phyloP scores from a whole-genome alignment of 2,329 filamentous ascomycete species.

The Cucurbitaria berberidis region DNA sequence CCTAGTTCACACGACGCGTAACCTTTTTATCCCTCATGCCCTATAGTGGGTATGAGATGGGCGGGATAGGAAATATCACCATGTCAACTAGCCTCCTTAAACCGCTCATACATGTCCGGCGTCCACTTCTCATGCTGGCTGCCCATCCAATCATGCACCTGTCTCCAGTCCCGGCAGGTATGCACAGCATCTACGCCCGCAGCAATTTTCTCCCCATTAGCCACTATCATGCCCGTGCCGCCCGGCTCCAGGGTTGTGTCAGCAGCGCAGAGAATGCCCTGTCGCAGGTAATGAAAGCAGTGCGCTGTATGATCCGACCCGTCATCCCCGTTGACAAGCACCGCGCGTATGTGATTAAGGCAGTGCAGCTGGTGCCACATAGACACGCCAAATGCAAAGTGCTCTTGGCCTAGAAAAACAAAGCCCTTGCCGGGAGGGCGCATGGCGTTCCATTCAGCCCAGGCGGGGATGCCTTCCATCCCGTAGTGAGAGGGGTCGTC shows the following conservation, averaged over 20 bases:
- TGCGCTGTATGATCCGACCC: slow-evolving; percentile 5
- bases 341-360: slow-evolving; percentile 5
- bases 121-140: slow-evolving; percentile 2
- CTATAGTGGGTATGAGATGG: too few relatives aligned
- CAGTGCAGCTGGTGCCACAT: slow-evolving; percentile 9
- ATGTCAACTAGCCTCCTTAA: slow-evolving; percentile 1
- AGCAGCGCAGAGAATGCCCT: slow-evolving; percentile 3
- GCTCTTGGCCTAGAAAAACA: slow-evolving; percentile 4
- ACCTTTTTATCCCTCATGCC: background rate
- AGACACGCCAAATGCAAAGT: slow-evolving; percentile 8
- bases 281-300: slow-evolving; percentile 4
- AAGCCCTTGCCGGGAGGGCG: slow-evolving; percentile 9
- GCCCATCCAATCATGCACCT: slow-evolving; percentile 5
- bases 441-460: slow-evolving; percentile 9
- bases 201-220: slow-evolving; percentile 1
- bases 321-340: slow-evolving; percentile 5
- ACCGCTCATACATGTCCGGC: slow-evolving; percentile 1
- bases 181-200: slow-evolving; percentile 1
- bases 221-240: background rate
- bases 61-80: too few relatives aligned
- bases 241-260: slow-evolving; percentile 4
- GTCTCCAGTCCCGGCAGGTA: slow-evolving; percentile 7
- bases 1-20: background rate
- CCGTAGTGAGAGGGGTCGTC: slow-evolving; percentile 6
- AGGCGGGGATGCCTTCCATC: slow-evolving; percentile 6